Evolutionary conservation across 768 basidiomycete genomes (phyloP).

Genomic region (Roridomyces roridus): DNA sequence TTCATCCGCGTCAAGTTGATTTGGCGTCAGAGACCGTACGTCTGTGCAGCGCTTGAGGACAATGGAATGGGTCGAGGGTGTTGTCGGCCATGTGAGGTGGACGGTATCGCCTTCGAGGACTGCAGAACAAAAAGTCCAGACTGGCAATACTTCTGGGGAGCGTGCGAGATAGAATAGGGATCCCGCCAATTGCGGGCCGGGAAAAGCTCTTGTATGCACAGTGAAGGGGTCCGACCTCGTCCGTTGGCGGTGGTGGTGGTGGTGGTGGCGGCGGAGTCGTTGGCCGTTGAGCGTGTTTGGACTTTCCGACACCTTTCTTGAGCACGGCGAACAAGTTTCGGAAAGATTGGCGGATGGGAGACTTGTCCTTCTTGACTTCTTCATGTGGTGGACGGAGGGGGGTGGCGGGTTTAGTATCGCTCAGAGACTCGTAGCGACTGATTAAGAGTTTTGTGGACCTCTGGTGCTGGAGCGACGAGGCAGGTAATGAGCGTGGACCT

Average conservation of each 20-base stretch:
- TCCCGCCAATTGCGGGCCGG: slow-evolving; percentile 13
- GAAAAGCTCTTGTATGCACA: slow-evolving; percentile 10
- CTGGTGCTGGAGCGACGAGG: slow-evolving; percentile 30
- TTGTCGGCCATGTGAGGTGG: slow-evolving; percentile 22
- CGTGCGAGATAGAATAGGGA: slow-evolving; percentile 23
- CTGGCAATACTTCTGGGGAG: slow-evolving; percentile 6
- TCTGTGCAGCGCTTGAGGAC: slow-evolving; percentile 61
- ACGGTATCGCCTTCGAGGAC: slow-evolving; percentile 24
- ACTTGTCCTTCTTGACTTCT: slow-evolving; percentile 44
- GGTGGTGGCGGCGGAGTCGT: neutral
- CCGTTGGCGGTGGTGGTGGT: neutral
- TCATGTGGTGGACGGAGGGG: slow-evolving; percentile 21
- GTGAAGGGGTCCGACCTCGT: slow-evolving; percentile 14
- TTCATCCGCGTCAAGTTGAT: slow-evolving; percentile 52
- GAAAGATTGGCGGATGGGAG: slow-evolving; percentile 68
- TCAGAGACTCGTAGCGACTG: slow-evolving; percentile 57
- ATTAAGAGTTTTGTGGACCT: slow-evolving; percentile 60
- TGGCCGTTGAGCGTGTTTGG: slow-evolving; percentile 1
- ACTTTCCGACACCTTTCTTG: slow-evolving; percentile 26
- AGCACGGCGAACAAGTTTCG: slow-evolving; percentile 63
- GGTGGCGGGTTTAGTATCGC: slow-evolving; percentile 15
- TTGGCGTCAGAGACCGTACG: slow-evolving; percentile 60
- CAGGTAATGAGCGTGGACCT: slow-evolving; percentile 12
- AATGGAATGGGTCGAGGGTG: slow-evolving; percentile 50
- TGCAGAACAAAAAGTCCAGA: slow-evolving; percentile 24